These are phyloP conservation scores for Hemisphaericaspora xylofermentans DNA, from an alignment of 1,139 yeast genomes.

Conservation along the genomic window DNA sequence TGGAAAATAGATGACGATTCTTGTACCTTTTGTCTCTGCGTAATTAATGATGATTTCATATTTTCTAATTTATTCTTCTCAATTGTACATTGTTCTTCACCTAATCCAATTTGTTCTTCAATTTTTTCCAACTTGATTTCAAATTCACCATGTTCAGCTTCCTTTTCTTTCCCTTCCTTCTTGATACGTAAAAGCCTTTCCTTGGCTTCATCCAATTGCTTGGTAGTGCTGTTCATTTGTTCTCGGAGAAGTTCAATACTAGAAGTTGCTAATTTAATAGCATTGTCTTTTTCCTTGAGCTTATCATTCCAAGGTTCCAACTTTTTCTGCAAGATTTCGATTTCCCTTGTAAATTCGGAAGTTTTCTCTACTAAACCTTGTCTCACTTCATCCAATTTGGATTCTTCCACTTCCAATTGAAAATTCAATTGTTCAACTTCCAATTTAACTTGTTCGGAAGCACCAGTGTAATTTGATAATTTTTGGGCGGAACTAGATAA, in stretches of 20 bases:
- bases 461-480: conserved; percentile 44
- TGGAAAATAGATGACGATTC: conserved; percentile 64
- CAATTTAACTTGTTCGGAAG: conserved; percentile 37
- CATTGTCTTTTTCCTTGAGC: conserved; percentile 64
- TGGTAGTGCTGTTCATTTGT: conserved; percentile 43
- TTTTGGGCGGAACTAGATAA: conserved; percentile 47
- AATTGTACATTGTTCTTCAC: conserved; percentile 54
- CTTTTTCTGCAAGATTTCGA: conserved; percentile 60
- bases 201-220: conserved; percentile 49
- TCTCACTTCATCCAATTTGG: conserved; percentile 60
- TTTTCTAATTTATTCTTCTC: conserved; percentile 50
- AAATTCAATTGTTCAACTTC: conserved; percentile 47
- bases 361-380: conserved; percentile 72
- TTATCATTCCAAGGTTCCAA: conserved; percentile 84
- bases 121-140: conserved; percentile 49
- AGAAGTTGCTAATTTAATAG: conserved; percentile 63
- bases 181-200: conserved; percentile 48
- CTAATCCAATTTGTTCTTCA: conserved; percentile 53
- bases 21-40: conserved; percentile 59
- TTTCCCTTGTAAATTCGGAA: conserved; percentile 58
- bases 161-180: conserved; percentile 54
- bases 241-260: conserved; percentile 60
- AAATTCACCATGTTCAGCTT: conserved; percentile 41
- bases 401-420: conserved; percentile 53
- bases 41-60: conserved; percentile 54